phyloP scores from a whole-genome alignment of 163 green algal genomes.

The Trebouxiophyceae sp. region DNA sequence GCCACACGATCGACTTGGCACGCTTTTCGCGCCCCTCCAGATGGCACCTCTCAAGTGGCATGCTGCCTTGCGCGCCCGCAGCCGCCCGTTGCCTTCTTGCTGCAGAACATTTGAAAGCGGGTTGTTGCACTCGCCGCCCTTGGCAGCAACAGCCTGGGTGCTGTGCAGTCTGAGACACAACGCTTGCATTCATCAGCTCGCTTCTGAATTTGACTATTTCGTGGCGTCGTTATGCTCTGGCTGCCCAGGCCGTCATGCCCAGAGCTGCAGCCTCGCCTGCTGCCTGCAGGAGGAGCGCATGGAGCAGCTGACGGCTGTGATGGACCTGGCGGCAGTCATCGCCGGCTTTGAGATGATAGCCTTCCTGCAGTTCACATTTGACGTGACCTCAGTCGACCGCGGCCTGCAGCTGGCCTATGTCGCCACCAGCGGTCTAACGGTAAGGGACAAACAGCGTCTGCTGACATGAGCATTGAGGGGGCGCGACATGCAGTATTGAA shows the following conservation, averaged over 20 bases:
- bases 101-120: no score
- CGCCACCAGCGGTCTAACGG: constrained; percentile 50
- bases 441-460: constrained; percentile 3
- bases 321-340: constrained; percentile 40
- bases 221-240: constrained; percentile 26
- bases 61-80: no score
- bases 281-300: constrained; percentile 32
- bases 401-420: constrained; percentile 39
- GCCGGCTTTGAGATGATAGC: constrained; percentile 36
- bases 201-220: not conserved
- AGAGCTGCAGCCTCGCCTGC: not conserved
- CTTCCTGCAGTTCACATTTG: constrained; percentile 42
- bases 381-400: not conserved
- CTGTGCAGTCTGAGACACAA: not conserved
- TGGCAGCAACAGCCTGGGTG: no score
- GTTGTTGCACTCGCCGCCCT: no score
- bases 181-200: not conserved
- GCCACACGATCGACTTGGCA: constrained; percentile 18
- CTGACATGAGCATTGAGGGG: no score
- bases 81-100: no score
- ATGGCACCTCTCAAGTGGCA: no score
- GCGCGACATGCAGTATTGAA: no score
- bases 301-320: constrained; percentile 44
- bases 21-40: no score
- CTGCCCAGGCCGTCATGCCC: constrained; percentile 15